Evolutionary conservation across 371 early-diverging fungal genomes (phyloP), one percentile per base, ranked within the genome.

Genomic region (Mortierella sp.): DNA sequence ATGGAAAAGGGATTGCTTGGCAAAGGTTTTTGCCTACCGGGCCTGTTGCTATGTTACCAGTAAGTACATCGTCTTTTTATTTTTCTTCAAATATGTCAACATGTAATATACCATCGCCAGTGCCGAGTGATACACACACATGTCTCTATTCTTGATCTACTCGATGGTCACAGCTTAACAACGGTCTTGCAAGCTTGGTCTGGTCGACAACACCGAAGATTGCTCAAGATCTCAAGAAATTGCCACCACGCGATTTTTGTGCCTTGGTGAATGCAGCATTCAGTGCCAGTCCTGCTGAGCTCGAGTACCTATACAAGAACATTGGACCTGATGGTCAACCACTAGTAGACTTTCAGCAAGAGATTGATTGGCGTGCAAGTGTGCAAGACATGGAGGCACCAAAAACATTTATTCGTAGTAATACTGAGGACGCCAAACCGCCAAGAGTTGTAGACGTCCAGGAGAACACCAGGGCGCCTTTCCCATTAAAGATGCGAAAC

Each of bases 11-110:
- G 22, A 59, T 81, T 3, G 97, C 97, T 1, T 98, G 92, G 90
- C 98, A 98, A 84, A 86, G 97, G 62, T 98, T 98, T 77, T 86
- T 98, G 56, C 98, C 98, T 0, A 92, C 94, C 0, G 98, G 98
- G 0, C 96, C 98, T 0, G 88, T 98, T 55, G 98, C 98, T 0
- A 83, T 97, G 84, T 85, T 98, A 54, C 98, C 98, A 17, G 92
- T 94, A 87, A 73, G 84, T 64, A 53, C 28, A 10, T 53, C 29
- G n/a, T n/a, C n/a, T n/a, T n/a, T n/a, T n/a, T n/a, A n/a, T n/a
- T n/a, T n/a, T 47, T n/a, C 47, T 47, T 47, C 7, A 17, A n/a
- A n/a, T 5, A 8, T 47, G n/a, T 47, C 2, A 8, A 5, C n/a
- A 8, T 5, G 26, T 17, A 19, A 29, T 26, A 55, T 55, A 10